A percentile compares a stretch with the other conserved stretches of the same genome.
Evolutionary conservation across 140 eudicot species (phyloP).

Genomic region (Cichorium intybus): DNA sequence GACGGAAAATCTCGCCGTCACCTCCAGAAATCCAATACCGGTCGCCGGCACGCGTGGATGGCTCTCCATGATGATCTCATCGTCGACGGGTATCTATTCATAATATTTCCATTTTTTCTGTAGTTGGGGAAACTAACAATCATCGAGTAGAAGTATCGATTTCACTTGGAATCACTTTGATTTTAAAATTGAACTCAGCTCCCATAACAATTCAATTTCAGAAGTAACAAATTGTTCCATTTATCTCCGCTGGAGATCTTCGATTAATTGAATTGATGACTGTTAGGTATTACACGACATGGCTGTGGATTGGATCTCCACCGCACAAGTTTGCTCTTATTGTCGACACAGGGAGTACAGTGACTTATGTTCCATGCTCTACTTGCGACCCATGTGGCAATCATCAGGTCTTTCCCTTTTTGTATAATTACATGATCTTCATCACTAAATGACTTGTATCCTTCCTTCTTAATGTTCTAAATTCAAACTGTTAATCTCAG

Average conservation of each 20-base stretch:
- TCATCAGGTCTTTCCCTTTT: constrained; percentile 62
- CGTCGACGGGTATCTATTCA: constrained; percentile 56
- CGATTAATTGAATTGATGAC: constrained; percentile 16
- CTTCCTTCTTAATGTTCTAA: background rate
- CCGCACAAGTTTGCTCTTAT: constrained; percentile 88
- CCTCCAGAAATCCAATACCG: constrained; percentile 41
- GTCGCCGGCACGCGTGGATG: constrained; percentile 70
- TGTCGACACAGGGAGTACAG: constrained; percentile 96
- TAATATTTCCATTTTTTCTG: background rate
- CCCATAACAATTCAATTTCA: background rate
- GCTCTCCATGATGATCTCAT: constrained; percentile 89
- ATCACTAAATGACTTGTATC: background rate
- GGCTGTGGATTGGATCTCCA: constrained; percentile 89
- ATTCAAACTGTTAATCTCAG: constrained; percentile 26
- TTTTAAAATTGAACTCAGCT: background rate
- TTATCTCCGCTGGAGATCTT: background rate
- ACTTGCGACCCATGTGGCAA: constrained; percentile 88
- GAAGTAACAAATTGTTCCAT: background rate
- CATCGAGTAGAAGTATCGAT: constrained; percentile 11
- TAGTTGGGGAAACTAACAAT: background rate
- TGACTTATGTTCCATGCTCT: constrained; percentile 94
- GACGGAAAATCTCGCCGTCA: constrained; percentile 43
- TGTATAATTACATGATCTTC: background rate
- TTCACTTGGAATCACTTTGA: background rate
- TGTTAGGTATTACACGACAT: constrained; percentile 82